These are phyloP conservation scores for Hypoxylon fuscum DNA, from an alignment of 495 filamentous ascomycete genomes.

Conservation along the genomic window DNA sequence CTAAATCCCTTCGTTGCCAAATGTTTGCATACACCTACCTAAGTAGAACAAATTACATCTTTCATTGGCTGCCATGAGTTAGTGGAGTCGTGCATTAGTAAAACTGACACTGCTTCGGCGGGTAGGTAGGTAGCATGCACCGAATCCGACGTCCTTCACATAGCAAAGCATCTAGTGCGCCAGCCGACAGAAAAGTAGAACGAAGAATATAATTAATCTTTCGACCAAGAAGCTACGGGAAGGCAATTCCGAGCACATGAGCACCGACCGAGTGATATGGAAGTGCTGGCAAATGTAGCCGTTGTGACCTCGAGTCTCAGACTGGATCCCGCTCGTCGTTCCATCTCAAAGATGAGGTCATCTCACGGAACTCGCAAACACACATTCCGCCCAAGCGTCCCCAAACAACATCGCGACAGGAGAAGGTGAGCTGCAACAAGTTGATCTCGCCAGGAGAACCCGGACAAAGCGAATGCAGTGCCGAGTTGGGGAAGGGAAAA, in stretches of 20 bases:
- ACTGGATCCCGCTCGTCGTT: slow-evolving; percentile 4
- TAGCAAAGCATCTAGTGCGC: slow-evolving; percentile 2
- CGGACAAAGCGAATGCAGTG: slow-evolving; percentile 38
- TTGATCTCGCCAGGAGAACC: slow-evolving; percentile 40
- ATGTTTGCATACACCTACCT: slow-evolving; percentile 23
- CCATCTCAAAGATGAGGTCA: slow-evolving; percentile 15
- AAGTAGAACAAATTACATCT: slow-evolving; percentile 24
- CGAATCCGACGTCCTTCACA: slow-evolving; percentile 10
- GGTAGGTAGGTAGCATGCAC: slow-evolving; percentile 22
- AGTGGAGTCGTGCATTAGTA: slow-evolving; percentile 25
- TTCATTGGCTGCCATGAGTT: slow-evolving; percentile 7
- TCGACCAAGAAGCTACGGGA: slow-evolving; percentile 35
- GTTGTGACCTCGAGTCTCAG: slow-evolving; percentile 1
- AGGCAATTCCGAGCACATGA: slow-evolving; percentile 24
- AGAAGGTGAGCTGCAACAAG: slow-evolving; percentile 38
- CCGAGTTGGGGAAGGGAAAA: slow-evolving; percentile 24
- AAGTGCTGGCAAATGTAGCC: not conserved
- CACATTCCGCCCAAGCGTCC: slow-evolving; percentile 40
- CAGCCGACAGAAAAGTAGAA: slow-evolving; percentile 13
- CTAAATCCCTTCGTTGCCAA: slow-evolving; percentile 4
- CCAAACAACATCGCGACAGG: slow-evolving; percentile 25
- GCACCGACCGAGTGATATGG: slow-evolving; percentile 9
- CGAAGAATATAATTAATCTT: slow-evolving; percentile 33
- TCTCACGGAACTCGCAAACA: slow-evolving; percentile 39
- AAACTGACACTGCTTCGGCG: slow-evolving; percentile 9